Conservation (phyloP, 78 protist genomes). For the Dictyostelium purpureum region DNA sequence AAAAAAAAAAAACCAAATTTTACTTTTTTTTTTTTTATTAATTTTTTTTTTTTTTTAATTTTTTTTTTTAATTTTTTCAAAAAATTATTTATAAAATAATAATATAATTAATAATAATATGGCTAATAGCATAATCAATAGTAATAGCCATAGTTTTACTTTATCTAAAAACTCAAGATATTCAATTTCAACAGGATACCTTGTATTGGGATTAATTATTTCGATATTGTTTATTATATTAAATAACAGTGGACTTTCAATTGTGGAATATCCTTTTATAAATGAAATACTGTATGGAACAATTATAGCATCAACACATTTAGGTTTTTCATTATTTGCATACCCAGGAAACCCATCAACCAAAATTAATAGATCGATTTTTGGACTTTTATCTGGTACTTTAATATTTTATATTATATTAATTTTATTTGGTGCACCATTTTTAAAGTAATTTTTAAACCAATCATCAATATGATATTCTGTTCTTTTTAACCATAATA, state of each 20-base stretch:
- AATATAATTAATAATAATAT: no score
- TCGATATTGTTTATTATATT: neutral
- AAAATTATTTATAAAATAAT: no score
- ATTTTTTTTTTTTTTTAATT: no score
- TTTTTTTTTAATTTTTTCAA: no score
- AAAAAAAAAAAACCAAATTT: no score
- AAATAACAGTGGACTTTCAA: neutral
- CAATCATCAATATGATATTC: neutral
- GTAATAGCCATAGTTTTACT: no score
- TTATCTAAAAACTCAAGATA: neutral
- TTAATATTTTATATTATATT: conserved; percentile 23
- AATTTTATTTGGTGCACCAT: conserved; percentile 65
- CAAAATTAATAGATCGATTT: conserved; percentile 31
- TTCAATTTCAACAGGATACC: neutral
- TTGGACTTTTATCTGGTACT: conserved; percentile 39
- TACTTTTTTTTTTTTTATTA: no score
- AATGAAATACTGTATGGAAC: neutral
- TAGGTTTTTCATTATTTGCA: conserved; percentile 22
- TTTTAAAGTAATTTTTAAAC: conserved; percentile 3
- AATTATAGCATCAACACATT: neutral
- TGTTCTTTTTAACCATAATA: neutral
- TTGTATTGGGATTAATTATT: neutral
- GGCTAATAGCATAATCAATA: no score
- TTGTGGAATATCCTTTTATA: conserved; percentile 11
- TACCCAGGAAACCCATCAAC: neutral